Evolutionary conservation across 768 basidiomycete genomes (phyloP).

Genomic region (Fibroporia radiculosa): DNA sequence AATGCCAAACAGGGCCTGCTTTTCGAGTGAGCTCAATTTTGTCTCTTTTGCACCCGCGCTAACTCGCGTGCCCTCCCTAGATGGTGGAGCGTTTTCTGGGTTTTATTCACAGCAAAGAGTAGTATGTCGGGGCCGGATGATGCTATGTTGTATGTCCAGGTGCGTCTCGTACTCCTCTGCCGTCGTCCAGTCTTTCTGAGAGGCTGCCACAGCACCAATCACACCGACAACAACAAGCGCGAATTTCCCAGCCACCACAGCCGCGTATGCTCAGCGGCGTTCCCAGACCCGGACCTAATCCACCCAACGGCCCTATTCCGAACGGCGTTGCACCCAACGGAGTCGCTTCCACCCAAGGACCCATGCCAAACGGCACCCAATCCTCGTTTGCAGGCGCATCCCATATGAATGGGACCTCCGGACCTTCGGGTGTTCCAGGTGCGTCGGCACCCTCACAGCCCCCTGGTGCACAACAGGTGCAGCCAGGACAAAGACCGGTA

Average conservation of each 20-base stretch:
- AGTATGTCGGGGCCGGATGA: conserved; percentile 60
- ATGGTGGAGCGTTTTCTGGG: conserved; percentile 91
- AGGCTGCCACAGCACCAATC: conserved; percentile 17
- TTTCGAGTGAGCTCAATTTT: conserved; percentile 55
- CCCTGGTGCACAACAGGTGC: conserved; percentile 27
- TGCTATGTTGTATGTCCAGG: conserved; percentile 64
- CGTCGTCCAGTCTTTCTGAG: background rate
- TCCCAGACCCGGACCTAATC: conserved; percentile 10
- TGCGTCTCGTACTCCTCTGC: conserved; percentile 25
- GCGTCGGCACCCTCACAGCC: conserved; percentile 11
- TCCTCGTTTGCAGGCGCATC: conserved; percentile 10
- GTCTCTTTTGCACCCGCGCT: background rate
- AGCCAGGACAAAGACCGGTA: conserved; percentile 27
- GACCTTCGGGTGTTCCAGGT: conserved; percentile 9
- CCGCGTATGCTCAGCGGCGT: conserved; percentile 5
- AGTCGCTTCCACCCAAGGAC: conserved; percentile 7
- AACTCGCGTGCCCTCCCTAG: conserved; percentile 26
- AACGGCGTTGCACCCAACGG: conserved; percentile 24
- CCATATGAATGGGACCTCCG: conserved; percentile 39
- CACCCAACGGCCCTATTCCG: conserved; percentile 17
- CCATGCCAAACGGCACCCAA: conserved; percentile 16
- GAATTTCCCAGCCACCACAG: background rate
- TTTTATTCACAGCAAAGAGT: conserved; percentile 75
- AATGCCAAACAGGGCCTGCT: conserved; percentile 77
- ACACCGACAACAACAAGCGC: background rate